A percentile compares a stretch with the other conserved stretches of the same genome.
These are phyloP conservation scores for Beauveria bassiana DNA, from an alignment of 2,329 filamentous ascomycete species.

Conservation along the genomic window DNA sequence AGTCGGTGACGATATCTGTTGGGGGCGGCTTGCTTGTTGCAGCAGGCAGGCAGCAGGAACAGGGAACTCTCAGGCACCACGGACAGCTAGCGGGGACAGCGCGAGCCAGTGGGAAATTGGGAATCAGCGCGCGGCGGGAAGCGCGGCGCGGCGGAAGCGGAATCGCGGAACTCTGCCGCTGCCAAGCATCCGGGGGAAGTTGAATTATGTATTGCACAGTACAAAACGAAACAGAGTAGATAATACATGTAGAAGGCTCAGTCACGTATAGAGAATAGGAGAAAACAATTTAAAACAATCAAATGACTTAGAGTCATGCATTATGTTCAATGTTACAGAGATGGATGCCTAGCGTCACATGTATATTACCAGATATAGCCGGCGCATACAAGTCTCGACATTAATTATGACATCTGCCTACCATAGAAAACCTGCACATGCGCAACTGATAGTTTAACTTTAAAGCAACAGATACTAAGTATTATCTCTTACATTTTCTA, in stretches of 20 bases:
- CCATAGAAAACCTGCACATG: not conserved
- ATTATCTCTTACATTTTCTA: no score
- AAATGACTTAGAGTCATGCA: no score
- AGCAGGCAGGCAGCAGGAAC: not conserved
- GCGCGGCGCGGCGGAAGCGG: not conserved
- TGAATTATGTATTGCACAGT: not conserved
- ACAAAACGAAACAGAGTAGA: not conserved
- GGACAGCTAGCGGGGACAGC: not conserved
- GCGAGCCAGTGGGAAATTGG: not conserved
- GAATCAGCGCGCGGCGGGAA: not conserved
- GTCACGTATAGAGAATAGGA: no score
- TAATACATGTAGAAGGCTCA: not conserved
- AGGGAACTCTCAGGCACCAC: conserved; percentile 4
- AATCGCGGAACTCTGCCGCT: not conserved
- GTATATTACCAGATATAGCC: not conserved
- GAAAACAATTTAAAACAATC: no score
- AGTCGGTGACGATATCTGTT: conserved; percentile 11
- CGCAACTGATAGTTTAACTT: no score
- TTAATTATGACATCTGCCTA: not conserved
- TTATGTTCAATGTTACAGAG: no score
- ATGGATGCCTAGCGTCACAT: not conserved
- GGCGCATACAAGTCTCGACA: not conserved
- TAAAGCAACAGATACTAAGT: no score
- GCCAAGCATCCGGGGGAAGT: not conserved
- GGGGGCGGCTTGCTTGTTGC: not conserved